phyloP scores from a whole-genome alignment of 176 grass and related monocot species.

The Zea mays region DNA sequence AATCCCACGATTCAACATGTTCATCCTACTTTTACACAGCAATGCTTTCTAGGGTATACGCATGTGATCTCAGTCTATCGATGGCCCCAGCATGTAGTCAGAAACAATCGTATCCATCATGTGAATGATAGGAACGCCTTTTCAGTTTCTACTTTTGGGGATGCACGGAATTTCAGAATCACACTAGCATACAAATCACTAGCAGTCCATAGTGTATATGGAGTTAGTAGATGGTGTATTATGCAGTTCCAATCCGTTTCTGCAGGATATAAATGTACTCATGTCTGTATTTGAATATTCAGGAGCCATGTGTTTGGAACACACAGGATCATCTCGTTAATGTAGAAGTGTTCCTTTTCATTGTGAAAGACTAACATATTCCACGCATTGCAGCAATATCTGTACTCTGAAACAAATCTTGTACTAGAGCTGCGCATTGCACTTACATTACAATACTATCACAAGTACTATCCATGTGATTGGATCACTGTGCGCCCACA shows the following conservation, averaged over 20 bases:
- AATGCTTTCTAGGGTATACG: background rate
- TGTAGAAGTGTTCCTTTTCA: background rate
- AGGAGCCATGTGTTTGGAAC: background rate
- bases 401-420: conserved; percentile 8
- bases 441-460: background rate
- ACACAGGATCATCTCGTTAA: background rate
- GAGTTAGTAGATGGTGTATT: background rate
- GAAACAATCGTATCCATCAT: background rate
- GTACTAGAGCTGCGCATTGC: background rate
- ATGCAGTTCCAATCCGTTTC: background rate
- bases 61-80: background rate
- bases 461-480: background rate
- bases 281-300: background rate
- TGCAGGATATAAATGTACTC: background rate
- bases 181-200: background rate
- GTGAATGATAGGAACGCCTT: background rate
- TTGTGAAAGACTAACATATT: conserved; percentile 3
- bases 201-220: background rate
- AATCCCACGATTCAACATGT: background rate
- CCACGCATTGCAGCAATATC: background rate
- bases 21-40: background rate
- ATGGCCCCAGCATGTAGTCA: background rate
- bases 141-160: background rate
- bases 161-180: background rate
- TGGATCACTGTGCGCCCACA: too few relatives aligned